Evolutionary conservation across 2,329 filamentous ascomycete species (phyloP), one percentile per base, ranked within the genome.

Genomic region (Albifimbria verrucaria): DNA sequence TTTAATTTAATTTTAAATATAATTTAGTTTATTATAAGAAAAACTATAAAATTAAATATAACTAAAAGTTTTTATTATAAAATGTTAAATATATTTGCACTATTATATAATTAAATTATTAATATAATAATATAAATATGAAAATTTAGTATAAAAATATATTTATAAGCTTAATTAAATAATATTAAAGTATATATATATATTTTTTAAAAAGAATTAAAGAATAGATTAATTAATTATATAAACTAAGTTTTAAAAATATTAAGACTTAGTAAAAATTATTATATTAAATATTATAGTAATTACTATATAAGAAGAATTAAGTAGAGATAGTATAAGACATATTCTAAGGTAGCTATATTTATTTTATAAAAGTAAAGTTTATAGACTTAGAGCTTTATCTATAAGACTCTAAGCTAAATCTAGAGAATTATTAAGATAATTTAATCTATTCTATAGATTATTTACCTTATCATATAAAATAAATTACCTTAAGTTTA

Each of bases 51-150:
- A 42, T 3, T 25, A 4, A 7, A 17, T 17, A 18, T 9, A 20
- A 21, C 36, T 44, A 51, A 51, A 48, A 39, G 25, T 43, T 41
- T 44, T 50, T 39, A 24, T 48, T 45, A 32, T 45, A 25, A 51
- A 22, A 24, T 24, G 26, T 24, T 24, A 22, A 9, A 7, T 21
- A n/a, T 17, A 18, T 24, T 46, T n/a, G n/a, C n/a, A n/a, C n/a
- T n/a, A n/a, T n/a, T 12, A 48, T 22, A 9, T 28, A 28, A 46
- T 49, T 26, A 43, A 49, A 36, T 46, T 46, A 48, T 32, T 23
- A 49, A 32, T 46, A 23, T 21, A 43, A 17, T 43, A 43, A 17
- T 17, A 17, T 43, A 9, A 10, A 10, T 10, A 10, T 43, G 21
- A 9, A 10, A 43, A 43, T 42, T 23, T 26, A 21, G 41, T n/a